Conservation (phyloP, 768 basidiomycete genomes). For the Amanita pseudoporphyria region DNA sequence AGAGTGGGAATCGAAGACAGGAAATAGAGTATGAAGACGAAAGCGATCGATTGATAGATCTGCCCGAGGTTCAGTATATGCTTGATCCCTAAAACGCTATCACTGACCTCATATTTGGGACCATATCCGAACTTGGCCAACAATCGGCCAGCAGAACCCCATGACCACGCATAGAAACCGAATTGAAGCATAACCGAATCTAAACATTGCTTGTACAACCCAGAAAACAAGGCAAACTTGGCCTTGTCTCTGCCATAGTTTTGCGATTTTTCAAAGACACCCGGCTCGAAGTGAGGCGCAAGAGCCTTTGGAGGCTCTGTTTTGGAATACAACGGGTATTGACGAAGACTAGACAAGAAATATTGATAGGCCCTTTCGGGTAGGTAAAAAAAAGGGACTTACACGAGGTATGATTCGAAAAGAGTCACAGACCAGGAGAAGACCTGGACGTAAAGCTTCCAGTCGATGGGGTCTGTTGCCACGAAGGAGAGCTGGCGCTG, state of each 20-base stretch:
- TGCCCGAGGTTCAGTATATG: constrained; percentile 18
- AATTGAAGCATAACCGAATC: constrained; percentile 64
- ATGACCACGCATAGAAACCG: constrained; percentile 78
- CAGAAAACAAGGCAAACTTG: constrained; percentile 64
- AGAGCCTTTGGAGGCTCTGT: constrained; percentile 62
- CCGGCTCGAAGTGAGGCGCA: constrained; percentile 52
- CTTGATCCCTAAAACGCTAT: not conserved
- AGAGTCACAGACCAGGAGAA: constrained; percentile 72
- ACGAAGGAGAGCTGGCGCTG: constrained; percentile 66
- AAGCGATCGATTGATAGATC: constrained; percentile 81
- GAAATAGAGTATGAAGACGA: constrained; percentile 58
- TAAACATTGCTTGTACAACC: constrained; percentile 62
- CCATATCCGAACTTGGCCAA: constrained; percentile 53
- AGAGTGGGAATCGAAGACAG: constrained; percentile 59
- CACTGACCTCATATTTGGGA: constrained; percentile 60
- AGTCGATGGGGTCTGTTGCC: constrained; percentile 61
- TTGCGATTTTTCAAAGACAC: constrained; percentile 85
- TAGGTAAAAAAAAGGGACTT: constrained; percentile 21
- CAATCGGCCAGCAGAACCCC: constrained; percentile 51
- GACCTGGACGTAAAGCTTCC: constrained; percentile 71
- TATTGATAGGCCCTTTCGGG: not conserved
- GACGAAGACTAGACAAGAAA: constrained; percentile 41
- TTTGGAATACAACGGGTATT: constrained; percentile 80
- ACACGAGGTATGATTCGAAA: constrained; percentile 87
- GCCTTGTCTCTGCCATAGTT: constrained; percentile 89